A percentile compares a stretch with the other conserved stretches of the same genome.
phyloP scores from a whole-genome alignment of 306 rosid species.

The Trifolium dubium region DNA sequence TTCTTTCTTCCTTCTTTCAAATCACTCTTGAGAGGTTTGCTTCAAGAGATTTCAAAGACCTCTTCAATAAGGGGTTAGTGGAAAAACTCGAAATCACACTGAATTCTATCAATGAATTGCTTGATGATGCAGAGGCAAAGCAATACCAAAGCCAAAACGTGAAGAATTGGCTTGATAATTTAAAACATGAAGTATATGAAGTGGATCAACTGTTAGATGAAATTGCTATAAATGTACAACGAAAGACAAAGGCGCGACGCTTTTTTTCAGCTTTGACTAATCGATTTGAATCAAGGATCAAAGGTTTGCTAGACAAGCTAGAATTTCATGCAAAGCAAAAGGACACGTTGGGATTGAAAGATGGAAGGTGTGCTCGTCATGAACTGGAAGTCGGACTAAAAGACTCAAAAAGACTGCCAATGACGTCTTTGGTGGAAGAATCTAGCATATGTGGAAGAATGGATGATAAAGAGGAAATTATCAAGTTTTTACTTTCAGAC shows the following conservation, averaged over 20 bases:
- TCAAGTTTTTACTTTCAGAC: neutral
- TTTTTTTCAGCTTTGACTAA: neutral
- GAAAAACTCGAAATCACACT: slow-evolving; percentile 6
- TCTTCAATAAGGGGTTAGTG: slow-evolving; percentile 23
- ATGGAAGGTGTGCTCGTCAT: neutral
- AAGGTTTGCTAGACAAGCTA: neutral
- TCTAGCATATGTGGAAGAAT: slow-evolving; percentile 30
- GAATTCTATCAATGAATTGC: slow-evolving; percentile 23
- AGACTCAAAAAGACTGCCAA: neutral
- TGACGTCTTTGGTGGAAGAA: slow-evolving; percentile 33
- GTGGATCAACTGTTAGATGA: slow-evolving; percentile 46
- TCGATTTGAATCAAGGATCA: neutral
- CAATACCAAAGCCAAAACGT: slow-evolving; percentile 35
- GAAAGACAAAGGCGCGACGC: no score
- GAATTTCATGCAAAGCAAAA: neutral
- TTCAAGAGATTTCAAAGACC: slow-evolving; percentile 19
- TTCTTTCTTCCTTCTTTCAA: neutral
- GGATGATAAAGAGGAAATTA: neutral
- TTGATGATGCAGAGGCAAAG: slow-evolving; percentile 50
- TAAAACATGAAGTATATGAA: slow-evolving; percentile 26
- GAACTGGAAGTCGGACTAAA: neutral
- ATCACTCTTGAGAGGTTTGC: slow-evolving; percentile 27
- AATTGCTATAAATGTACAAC: slow-evolving; percentile 21
- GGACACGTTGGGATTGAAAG: neutral
- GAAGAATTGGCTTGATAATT: slow-evolving; percentile 44